A percentile compares a stretch with the other conserved stretches of the same genome.
These are phyloP conservation scores for Penicillium bialowiezense DNA, from an alignment of 495 filamentous ascomycete genomes.

Conservation along the genomic window DNA sequence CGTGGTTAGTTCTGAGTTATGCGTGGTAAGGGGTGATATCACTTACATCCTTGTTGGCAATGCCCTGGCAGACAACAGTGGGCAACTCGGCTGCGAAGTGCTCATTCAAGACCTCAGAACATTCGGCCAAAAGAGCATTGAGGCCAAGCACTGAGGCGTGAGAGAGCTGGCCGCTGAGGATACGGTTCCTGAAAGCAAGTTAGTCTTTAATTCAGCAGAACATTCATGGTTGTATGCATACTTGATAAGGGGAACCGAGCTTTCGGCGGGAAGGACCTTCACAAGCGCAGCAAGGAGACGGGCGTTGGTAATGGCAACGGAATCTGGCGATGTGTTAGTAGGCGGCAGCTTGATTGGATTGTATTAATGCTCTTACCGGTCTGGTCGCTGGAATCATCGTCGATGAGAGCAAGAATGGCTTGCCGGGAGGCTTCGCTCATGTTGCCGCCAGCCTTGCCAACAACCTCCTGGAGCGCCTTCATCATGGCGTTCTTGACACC, in stretches of 20 bases:
- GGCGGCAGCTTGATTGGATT: neutral
- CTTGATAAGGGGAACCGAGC: slow-evolving; percentile 69
- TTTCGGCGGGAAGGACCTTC: slow-evolving; percentile 70
- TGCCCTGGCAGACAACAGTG: slow-evolving; percentile 74
- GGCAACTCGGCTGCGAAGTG: slow-evolving; percentile 68
- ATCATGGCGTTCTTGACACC: slow-evolving; percentile 97
- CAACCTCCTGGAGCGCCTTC: slow-evolving; percentile 92
- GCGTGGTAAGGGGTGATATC: neutral
- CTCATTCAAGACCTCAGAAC: slow-evolving; percentile 63
- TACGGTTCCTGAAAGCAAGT: slow-evolving; percentile 53
- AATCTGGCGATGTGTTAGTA: slow-evolving; percentile 34
- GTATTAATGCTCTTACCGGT: slow-evolving; percentile 52
- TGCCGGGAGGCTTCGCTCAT: slow-evolving; percentile 88
- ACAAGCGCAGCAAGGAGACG: slow-evolving; percentile 84
- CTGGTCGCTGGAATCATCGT: slow-evolving; percentile 72
- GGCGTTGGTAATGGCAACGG: slow-evolving; percentile 84
- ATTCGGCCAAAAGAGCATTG: slow-evolving; percentile 82
- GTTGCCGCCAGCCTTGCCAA: slow-evolving; percentile 88
- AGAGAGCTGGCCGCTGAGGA: slow-evolving; percentile 67
- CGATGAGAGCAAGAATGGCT: slow-evolving; percentile 80
- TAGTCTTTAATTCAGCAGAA: slow-evolving; percentile 2
- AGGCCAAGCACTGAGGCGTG: slow-evolving; percentile 72
- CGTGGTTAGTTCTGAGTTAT: slow-evolving; percentile 14
- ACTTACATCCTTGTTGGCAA: slow-evolving; percentile 69
- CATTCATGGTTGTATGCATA: slow-evolving; percentile 25